Evolutionary conservation across 805 yeast genomes (phyloP), one percentile per base, ranked within the genome.

Genomic region (Saccharomyces jurei): DNA sequence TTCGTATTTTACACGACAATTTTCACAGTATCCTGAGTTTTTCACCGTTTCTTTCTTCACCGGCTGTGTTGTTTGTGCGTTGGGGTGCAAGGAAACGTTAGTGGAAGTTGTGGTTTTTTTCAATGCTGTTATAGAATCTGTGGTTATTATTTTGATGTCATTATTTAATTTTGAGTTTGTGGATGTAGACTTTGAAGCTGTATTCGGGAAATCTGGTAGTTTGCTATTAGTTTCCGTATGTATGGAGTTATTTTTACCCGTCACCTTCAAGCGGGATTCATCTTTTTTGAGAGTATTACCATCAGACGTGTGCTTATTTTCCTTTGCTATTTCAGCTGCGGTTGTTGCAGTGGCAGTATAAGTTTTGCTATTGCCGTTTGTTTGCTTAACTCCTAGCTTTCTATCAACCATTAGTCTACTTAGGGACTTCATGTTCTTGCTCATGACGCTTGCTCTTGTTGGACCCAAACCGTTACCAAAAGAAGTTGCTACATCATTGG

Each of bases 21-120:
- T 92, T 67, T 92, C 99, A 72, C 99, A 92, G 70, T 88, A 91
- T 0, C 97, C 97, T 0, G 92, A 61, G 49, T 65, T 70, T 58
- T 64, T 69, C 21, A 65, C 63, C 50, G 62, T 60, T 10, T 60
- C 57, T 32, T 51, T 60, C 53, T 58, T 57, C 8, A 57, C 56
- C 41, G 56, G 57, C 48, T 57, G 57, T 48, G 54, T 46, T 28
- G 51, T 50, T 36, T 30, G 6, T 29, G 46, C 49, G 27, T 28
- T 41, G 28, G 36, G 51, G 17, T 36, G 25, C 17, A 36, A 21
- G 46, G 50, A 41, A 41, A 36, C 44, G 30, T 50, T 50, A 31
- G 52, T 50, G 36, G 53, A 47, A 30, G 47, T 50, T 52, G 54
- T 58, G 30, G 31, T 17, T 14, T 29, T 51, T 27, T 25, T 54